Evolutionary conservation across 257 asterid genomes (phyloP), one percentile per base, ranked within the genome.

Genomic region (Solanum etuberosum): DNA sequence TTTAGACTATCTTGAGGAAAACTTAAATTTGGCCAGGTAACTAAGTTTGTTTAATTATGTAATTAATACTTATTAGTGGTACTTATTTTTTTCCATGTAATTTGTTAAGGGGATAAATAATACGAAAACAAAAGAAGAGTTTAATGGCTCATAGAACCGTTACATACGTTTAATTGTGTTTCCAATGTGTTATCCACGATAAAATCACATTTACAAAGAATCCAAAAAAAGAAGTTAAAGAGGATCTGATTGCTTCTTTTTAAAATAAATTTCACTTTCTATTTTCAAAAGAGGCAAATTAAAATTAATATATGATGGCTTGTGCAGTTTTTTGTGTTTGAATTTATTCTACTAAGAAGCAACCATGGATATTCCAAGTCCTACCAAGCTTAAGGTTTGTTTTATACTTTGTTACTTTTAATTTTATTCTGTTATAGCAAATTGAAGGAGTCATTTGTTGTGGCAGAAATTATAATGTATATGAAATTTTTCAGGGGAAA

Each of bases 381-480:
- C 94, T 35, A 88, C 94, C 35, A 93, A 91, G 92, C 92, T 94
- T 88, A 92, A 94, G 98, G 98, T 96, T 89, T 83, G 92, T 90
- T 81, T 71, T 61, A 12, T 13, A n/a, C 63, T 35, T 38, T 9
- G 16, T n/a, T 38, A 8, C 40, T 20, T 54, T 0, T 7, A 54
- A 7, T 7, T 54, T 59, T 77, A 46, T 70, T 27, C 32, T 37
- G 4, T 16, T 43, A n/a, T 21, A 4, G 16, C 32, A 5, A 23
- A 38, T 10, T 76, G 57, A 42, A 38, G 12, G 57, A n/a, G 57
- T 76, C 14, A 27, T 0, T n/a, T 77, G 59, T 7, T 77, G 14
- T 40, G 23, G 9, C 35, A 42, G 37, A 77, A 29, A 77, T 77
- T 40, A 40, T 40, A 5, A 77, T 76, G 61, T 77, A 14, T 14